Percentiles rank a stretch among this genome's conserved stretches.
Evolutionary conservation across 2,329 filamentous ascomycete species (phyloP).

Genomic region (Apiospora malaysiana): DNA sequence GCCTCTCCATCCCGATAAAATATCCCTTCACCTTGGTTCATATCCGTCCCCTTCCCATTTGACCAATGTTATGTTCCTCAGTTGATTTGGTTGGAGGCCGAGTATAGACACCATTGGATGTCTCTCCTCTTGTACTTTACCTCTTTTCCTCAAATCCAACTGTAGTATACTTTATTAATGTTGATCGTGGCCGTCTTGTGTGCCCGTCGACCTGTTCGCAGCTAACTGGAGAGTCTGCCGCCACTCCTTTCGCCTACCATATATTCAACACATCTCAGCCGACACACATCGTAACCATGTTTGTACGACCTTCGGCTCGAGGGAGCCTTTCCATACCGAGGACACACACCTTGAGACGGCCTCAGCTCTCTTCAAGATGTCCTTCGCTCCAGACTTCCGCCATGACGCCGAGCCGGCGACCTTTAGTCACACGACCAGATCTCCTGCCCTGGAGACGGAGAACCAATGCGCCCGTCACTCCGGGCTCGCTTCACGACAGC

Average conservation of each 20-base stretch:
- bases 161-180: constrained; percentile 28
- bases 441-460: constrained; percentile 34
- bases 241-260: constrained; percentile 25
- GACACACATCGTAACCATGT: constrained; percentile 30
- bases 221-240: constrained; percentile 30
- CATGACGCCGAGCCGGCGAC: constrained; percentile 28
- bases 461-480: constrained; percentile 24
- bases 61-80: neutral
- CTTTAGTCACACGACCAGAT: constrained; percentile 33
- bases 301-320: constrained; percentile 35
- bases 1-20: constrained; percentile 4
- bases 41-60: neutral
- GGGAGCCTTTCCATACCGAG: constrained; percentile 34
- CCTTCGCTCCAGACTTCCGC: constrained; percentile 26
- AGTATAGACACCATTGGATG: constrained; percentile 9
- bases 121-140: constrained; percentile 6
- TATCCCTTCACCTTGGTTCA: neutral
- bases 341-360: constrained; percentile 29
- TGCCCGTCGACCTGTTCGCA: constrained; percentile 25
- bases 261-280: neutral
- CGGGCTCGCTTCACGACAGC: constrained; percentile 26
- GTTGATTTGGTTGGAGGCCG: constrained; percentile 10
- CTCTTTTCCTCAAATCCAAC: constrained; percentile 18
- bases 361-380: constrained; percentile 30
- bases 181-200: constrained; percentile 32